These are phyloP conservation scores for Tolypocladium sp. DNA, from an alignment of 2,329 filamentous ascomycete genomes.

Conservation along the genomic window DNA sequence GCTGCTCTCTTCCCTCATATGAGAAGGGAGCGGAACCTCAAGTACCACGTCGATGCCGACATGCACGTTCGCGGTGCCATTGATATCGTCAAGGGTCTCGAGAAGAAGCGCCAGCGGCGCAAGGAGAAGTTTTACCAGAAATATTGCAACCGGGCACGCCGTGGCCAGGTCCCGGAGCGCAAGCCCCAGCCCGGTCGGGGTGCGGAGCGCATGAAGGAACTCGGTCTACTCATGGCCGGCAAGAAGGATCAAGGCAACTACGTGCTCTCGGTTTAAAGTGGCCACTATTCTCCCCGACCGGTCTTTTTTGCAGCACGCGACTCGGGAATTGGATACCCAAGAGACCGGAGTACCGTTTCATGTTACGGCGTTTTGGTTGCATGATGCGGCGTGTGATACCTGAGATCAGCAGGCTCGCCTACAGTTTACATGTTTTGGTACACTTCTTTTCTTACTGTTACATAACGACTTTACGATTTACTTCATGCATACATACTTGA, in stretches of 20 bases:
- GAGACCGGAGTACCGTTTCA: background rate
- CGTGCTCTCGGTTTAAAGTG: conserved; percentile 59
- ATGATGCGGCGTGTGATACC: background rate
- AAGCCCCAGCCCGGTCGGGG: conserved; percentile 75
- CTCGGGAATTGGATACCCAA: background rate
- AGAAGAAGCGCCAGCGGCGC: conserved; percentile 86
- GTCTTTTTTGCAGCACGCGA: background rate
- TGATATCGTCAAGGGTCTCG: conserved; percentile 92
- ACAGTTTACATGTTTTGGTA: background rate
- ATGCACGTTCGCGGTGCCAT: conserved; percentile 83
- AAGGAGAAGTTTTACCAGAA: conserved; percentile 90
- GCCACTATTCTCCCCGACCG: conserved; percentile 4
- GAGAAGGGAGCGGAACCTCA: conserved; percentile 31
- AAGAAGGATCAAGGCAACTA: conserved; percentile 67
- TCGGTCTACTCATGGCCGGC: conserved; percentile 82
- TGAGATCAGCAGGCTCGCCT: background rate
- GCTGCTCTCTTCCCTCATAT: conserved; percentile 58
- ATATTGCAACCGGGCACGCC: conserved; percentile 74
- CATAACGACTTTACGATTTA: conserved; percentile 3
- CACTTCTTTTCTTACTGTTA: background rate
- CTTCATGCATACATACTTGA: background rate
- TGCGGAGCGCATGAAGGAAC: conserved; percentile 73
- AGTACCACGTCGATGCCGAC: conserved; percentile 27
- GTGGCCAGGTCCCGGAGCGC: conserved; percentile 52
- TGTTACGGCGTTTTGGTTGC: background rate